Evolutionary conservation across 106 monocot species (phyloP), one percentile per base, ranked within the genome.

Genomic region (Cymbidium sinense): DNA sequence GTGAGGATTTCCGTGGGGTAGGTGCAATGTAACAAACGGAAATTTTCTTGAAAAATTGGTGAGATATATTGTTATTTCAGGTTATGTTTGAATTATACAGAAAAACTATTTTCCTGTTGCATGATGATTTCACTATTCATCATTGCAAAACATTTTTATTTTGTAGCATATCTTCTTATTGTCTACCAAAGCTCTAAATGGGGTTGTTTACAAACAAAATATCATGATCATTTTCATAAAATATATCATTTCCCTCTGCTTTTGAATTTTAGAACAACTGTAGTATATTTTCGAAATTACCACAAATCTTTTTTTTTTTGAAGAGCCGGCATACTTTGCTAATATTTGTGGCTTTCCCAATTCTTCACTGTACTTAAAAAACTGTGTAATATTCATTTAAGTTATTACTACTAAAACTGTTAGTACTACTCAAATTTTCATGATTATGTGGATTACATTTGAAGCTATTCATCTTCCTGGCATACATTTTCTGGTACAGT

Each of bases 11-110:
- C 98, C 80, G 98, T 94, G 94, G 75, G 98, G 98, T 41, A 82
- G 98, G 43, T 99, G 98, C 86, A 99, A 99, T 81, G 92, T 99
- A 15, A 99, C 98, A 70, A 99, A 99, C 82, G 98, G 98, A 71
- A 88, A 89, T 84, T 89, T 79, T 78, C 52, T 86, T 74, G 91
- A 99, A 33, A 82, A 88, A 76, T 75, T 77, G 85, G 98, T 99
- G 50, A 81, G 77, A 12, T 18, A 80, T 64, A n/a, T 15, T 5
- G 50, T n/a, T 13, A 43, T 30, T 58, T 76, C 61, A 47, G 39
- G 19, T 0, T 2, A 23, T 44, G 9, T 28, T 43, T 13, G 28
- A 74, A 43, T 43, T 44, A 27, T 44, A 7, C 11, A 3, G 43
- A 29, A 37, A 37, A 17, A 23, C 20, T 5, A 67, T 23, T n/a